Evolutionary conservation across 2,329 filamentous ascomycete genomes (phyloP).

Genomic region (Teratosphaeria nubilosa): DNA sequence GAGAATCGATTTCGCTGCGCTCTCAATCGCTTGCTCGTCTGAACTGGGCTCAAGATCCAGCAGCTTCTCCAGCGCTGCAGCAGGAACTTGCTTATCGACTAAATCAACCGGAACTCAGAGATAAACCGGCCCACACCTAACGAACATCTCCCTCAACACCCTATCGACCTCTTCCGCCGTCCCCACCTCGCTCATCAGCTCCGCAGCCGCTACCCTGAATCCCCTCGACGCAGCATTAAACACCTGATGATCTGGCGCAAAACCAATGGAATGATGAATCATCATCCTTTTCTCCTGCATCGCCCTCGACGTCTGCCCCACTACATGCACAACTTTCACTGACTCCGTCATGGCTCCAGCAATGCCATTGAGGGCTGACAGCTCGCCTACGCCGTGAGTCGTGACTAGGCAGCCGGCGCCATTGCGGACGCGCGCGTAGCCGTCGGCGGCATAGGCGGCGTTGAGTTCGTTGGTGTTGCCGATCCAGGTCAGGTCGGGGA

Average conservation of each 20-base stretch:
- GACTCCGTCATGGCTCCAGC: conserved; percentile 35
- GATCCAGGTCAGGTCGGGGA: conserved; percentile 33
- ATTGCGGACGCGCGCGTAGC: conserved; percentile 47
- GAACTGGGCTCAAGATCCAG: conserved; percentile 26
- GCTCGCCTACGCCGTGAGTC: conserved; percentile 50
- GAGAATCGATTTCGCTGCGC: conserved; percentile 26
- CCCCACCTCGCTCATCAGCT: conserved; percentile 30
- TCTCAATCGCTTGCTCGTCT: conserved; percentile 15
- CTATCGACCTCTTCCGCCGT: conserved; percentile 35
- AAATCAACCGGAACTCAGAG: conserved; percentile 36
- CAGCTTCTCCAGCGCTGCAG: conserved; percentile 25
- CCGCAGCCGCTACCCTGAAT: conserved; percentile 30
- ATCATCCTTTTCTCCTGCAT: conserved; percentile 35
- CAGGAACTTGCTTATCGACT: conserved; percentile 27
- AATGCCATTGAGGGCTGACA: conserved; percentile 37
- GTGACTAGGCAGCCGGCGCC: conserved; percentile 43
- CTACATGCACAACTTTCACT: conserved; percentile 37
- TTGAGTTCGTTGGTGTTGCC: conserved; percentile 51
- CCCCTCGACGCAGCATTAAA: conserved; percentile 31
- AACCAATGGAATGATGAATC: conserved; percentile 37
- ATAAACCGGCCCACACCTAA: conserved; percentile 34
- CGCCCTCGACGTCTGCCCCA: conserved; percentile 32
- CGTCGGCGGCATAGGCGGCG: conserved; percentile 48
- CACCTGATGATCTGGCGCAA: conserved; percentile 31
- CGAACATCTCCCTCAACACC: conserved; percentile 33